phyloP scores from a whole-genome alignment of 495 filamentous ascomycete species.

The Annulohypoxylon bovei region DNA sequence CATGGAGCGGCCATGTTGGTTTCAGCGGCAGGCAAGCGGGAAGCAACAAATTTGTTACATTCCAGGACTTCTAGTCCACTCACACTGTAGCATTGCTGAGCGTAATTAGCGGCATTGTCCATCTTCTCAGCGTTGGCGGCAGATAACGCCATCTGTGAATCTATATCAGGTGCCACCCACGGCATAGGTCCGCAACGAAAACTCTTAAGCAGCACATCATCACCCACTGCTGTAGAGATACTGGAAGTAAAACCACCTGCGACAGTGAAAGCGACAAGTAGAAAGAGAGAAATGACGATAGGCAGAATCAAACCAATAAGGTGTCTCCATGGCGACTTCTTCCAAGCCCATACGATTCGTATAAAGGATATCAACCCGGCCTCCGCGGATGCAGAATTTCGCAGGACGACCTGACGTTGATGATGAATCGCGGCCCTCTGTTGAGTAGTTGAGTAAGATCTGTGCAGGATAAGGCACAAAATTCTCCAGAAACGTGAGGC shows the following conservation, averaged over 20 bases:
- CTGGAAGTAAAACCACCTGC: slow-evolving; percentile 20
- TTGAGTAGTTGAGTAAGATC: not conserved
- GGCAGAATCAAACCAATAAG: not conserved
- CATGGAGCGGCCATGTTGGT: not conserved
- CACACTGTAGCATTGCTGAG: slow-evolving; percentile 20
- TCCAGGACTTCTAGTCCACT: not conserved
- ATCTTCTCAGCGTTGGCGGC: not conserved
- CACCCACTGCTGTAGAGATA: slow-evolving; percentile 6
- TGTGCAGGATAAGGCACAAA: slow-evolving; percentile 18
- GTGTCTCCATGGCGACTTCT: not conserved
- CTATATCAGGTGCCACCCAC: too few species aligned
- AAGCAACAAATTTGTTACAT: slow-evolving; percentile 8
- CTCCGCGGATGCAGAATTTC: slow-evolving; percentile 15
- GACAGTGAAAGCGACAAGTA: not conserved
- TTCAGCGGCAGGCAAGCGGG: not conserved
- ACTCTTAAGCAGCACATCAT: slow-evolving; percentile 18
- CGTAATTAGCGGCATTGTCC: slow-evolving; percentile 19
- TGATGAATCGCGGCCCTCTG: slow-evolving; percentile 4
- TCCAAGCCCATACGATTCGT: not conserved
- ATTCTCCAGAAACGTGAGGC: slow-evolving; percentile 17
- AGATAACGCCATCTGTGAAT: not conserved
- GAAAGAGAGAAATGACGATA: not conserved
- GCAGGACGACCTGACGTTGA: slow-evolving; percentile 17
- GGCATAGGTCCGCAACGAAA: not conserved
- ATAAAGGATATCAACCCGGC: slow-evolving; percentile 1